Base-by-base conservation (phyloP, 192 early-diverging fungal species). In the Podila epicladia region DNA sequence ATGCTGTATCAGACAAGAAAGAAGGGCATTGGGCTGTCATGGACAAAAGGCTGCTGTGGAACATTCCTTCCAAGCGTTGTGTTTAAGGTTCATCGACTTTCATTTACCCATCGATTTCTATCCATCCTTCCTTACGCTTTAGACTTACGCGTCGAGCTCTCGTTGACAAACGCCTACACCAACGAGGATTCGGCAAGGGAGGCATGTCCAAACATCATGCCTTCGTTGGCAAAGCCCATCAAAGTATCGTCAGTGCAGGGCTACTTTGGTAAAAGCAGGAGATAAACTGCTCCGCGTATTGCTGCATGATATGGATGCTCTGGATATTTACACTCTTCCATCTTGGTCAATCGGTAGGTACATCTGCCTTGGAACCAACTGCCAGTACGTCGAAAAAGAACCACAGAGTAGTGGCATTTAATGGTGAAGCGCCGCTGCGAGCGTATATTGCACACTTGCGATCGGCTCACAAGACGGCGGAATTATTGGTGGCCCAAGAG, bases 61-160 rank as follows among this genome's bases (percentile, higher is more conserved):
- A 41, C 38, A 41, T 41, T 41, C 38, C 38, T 41, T 41, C 38
- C 11, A 11, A 3, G 4, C 3, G 4, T 12, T 45, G 41, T 2
- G 2, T 45, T 45, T 45, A 45, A 45, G 41, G 41, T 45, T 45
- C 41, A 45, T 45, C 41, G 41, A 45, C 41, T 45, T 45, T 17
- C 17, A 45, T 45, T 45, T 45, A 45, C 41, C 41, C 41, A 9
- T 45, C 3, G 41, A 12, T 13, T 45, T 11, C 12, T 45, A 8
- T 45, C 12, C 41, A 45, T 45, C 15, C 41, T 15, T 15, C 15
- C 41, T 45, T 45, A 15, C 13, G 4, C 15, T 4, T 45, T 45
- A 78, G 75, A 72, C n/a, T 59, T 79, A 12, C 65, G 76, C 6
- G 76, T 79, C 7, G 76, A 79, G 38, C 32, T 79, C 7, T 79